Base-by-base conservation (phyloP, 768 basidiomycete species). In the Fomitopsis serialis region DNA sequence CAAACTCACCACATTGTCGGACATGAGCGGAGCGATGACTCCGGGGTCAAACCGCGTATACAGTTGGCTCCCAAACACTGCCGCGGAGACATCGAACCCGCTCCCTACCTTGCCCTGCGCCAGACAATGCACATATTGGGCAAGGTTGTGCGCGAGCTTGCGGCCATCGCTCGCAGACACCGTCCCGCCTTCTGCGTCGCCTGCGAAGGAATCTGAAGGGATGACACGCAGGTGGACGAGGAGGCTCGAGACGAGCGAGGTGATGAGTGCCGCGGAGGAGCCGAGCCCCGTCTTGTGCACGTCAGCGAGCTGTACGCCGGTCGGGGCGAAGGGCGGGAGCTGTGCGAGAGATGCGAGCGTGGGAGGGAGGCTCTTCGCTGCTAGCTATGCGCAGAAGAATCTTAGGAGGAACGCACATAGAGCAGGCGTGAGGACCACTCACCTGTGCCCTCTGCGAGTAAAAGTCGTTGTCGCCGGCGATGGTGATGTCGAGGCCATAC, bases 221-320 rank as follows among this genome's bases (percentile, higher is more conserved):
- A 95, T 80, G 52, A 85, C 76, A 34, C 72, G 69, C 55, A 92
- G 76, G 61, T 92, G 91, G 24, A 92, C 71, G 24, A 98, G 80
- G 32, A 99, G 78, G 2, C 84, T 86, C 42, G 91, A 85, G 48
- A 93, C 88, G 54, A 98, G 81, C 42, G 96, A 96, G 2, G 97
- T 98, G 67, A 98, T 97, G 58, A 99, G 80, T 0, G 97, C 93
- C 5, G 97, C 97, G 2, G 94, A 97, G 6, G 95, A 98, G 37
- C 97, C 97, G 45, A 98, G 82, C 9, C 97, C 97, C 0, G 97
- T 98, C 73, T 99, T 99, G 78, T 98, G 94, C n/a, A 96, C 95
- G 47, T 90, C 73, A 0, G 78, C 71, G 35, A 99, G 75, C 0
- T 69, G 71, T 45, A 87, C 85, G 52, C 83, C 80, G 15, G 89